Conservation (phyloP, 2,329 filamentous ascomycete species). For the Pestalotiopsis sp. region DNA sequence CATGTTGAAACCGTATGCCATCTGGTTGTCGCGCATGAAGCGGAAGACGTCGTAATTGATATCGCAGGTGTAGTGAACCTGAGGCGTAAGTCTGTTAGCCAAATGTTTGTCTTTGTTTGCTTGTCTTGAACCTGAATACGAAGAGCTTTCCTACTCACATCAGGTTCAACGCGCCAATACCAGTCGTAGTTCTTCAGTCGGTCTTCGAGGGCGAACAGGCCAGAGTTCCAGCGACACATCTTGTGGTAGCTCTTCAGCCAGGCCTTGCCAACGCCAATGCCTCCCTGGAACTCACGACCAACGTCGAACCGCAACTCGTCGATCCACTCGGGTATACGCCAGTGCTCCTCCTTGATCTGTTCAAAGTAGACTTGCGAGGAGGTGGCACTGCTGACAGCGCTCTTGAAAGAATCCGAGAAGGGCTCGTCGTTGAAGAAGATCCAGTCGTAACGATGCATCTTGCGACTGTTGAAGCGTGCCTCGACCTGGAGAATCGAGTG, state of each 20-base stretch:
- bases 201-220: slow-evolving; percentile 79
- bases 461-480: slow-evolving; percentile 77
- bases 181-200: slow-evolving; percentile 64
- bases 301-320: slow-evolving; percentile 66
- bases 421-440: slow-evolving; percentile 84
- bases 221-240: slow-evolving; percentile 83
- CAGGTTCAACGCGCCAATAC: slow-evolving; percentile 64
- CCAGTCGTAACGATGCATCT: slow-evolving; percentile 77
- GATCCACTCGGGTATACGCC: slow-evolving; percentile 75
- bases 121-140: background rate
- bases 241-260: slow-evolving; percentile 70
- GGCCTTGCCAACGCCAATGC: slow-evolving; percentile 69
- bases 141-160: slow-evolving; percentile 45
- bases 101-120: background rate
- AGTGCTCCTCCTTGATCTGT: slow-evolving; percentile 74
- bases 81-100: background rate
- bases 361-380: slow-evolving; percentile 74
- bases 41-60: slow-evolving; percentile 86
- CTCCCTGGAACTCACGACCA: slow-evolving; percentile 63
- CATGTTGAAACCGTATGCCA: slow-evolving; percentile 72
- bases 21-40: slow-evolving; percentile 82
- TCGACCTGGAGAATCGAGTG: slow-evolving; percentile 74
- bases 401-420: slow-evolving; percentile 78
- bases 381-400: slow-evolving; percentile 67
- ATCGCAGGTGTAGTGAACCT: slow-evolving; percentile 58